These are phyloP conservation scores for Trichosporon sp. DNA, from an alignment of 1,284 basidiomycete species.

Conservation along the genomic window DNA sequence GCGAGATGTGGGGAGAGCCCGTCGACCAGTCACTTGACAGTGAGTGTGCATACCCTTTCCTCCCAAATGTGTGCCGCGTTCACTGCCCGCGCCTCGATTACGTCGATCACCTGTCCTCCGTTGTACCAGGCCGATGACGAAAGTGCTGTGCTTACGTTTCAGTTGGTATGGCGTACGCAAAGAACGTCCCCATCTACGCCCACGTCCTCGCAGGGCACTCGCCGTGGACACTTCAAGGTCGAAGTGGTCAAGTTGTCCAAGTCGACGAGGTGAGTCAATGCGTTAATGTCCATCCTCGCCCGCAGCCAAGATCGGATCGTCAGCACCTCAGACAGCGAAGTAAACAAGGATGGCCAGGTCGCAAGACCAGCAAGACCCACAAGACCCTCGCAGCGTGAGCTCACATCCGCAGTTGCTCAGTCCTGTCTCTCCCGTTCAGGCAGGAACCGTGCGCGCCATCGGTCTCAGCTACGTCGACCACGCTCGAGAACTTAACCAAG, in stretches of 20 bases:
- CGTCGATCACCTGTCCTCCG: neutral
- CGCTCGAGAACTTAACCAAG: slow-evolving; percentile 33
- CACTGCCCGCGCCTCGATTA: neutral
- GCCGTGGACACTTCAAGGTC: slow-evolving; percentile 31
- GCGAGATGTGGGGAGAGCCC: slow-evolving; percentile 40
- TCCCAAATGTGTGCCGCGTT: neutral
- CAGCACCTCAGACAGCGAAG: neutral
- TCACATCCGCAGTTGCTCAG: slow-evolving; percentile 38
- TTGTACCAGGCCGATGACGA: neutral
- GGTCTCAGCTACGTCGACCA: slow-evolving; percentile 47
- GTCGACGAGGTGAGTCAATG: slow-evolving; percentile 16
- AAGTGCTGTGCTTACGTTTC: slow-evolving; percentile 8
- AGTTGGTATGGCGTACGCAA: slow-evolving; percentile 49
- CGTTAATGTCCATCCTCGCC: neutral
- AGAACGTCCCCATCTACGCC: slow-evolving; percentile 31
- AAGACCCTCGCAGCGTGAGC: neutral
- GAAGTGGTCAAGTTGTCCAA: slow-evolving; percentile 9
- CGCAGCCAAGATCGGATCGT: neutral
- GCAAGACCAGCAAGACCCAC: too few species aligned
- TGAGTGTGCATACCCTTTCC: slow-evolving; percentile 22
- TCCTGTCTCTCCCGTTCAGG: slow-evolving; percentile 42
- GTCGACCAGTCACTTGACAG: slow-evolving; percentile 43
- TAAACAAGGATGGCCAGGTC: neutral
- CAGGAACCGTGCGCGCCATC: slow-evolving; percentile 43
- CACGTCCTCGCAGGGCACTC: slow-evolving; percentile 33